Base-by-base conservation (phyloP, 192 early-diverging fungal genomes). In the Podila epicladia region DNA sequence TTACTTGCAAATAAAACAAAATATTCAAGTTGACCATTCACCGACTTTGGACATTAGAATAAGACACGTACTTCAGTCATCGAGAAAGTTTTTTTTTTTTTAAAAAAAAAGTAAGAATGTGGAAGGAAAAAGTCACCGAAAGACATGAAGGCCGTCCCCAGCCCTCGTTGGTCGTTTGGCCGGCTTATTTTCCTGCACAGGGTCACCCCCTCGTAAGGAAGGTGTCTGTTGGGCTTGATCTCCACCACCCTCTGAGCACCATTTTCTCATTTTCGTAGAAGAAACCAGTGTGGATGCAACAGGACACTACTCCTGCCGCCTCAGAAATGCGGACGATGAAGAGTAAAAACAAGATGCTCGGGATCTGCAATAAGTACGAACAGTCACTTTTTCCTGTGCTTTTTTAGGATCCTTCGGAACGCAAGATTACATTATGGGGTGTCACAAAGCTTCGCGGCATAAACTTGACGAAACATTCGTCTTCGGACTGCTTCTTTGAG, bases 141-240 rank as follows among this genome's bases (percentile, higher is more conserved):
- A 53, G 62, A 73, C 77, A 80, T 69, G 66, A 55, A 28, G 50
- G 58, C 70, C 71, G 71, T 80, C 77, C 77, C 74, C 77, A 68
- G 62, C 61, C 57, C 35, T 55, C 53, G 53, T 65, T 35, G 60
- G 67, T 72, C 62, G 41, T 33, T 72, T 68, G 70, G 63, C 77
- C 77, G 77, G 77, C 77, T 80, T 80, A 59, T 80, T 60, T 55
- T 15, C 55, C 32, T 55, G 57, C 77, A 65, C 65, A 55, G 31
- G 20, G 29, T 45, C 26, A 32, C 26, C 32, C 37, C 62, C 64
- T 59, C 63, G 51, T 53, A 17, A 45, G 41, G 41, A 45, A 45
- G 20, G 62, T 70, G 51, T 28, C 60, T 68, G 65, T 58, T 80
- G 26, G 65, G 58, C 29, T 80, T 73, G 71, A 59, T 80, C 77